Evolutionary conservation across 2,329 filamentous ascomycete species (phyloP), one percentile per base, ranked within the genome.

Genomic region (Keithomyces neogunnii): DNA sequence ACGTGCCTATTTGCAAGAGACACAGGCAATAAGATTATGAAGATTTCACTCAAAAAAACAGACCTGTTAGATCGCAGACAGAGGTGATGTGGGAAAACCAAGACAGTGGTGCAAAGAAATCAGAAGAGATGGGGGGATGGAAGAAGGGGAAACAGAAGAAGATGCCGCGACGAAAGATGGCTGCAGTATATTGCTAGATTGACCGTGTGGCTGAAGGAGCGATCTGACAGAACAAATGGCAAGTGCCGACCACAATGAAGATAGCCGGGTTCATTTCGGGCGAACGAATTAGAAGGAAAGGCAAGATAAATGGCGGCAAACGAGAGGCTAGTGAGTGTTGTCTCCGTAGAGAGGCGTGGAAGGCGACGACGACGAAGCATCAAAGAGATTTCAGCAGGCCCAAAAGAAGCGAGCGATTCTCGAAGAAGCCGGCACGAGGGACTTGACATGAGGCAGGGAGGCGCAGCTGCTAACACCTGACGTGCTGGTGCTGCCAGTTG

Each of bases 1-100:
- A 44, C 49, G 47, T 40, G 48, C 49, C 50, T 40, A 33, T 45
- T 49, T 45, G 44, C 38, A 32, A n/a, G 33, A 33, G 47, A 45
- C 52, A 50, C 49, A 54, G 52, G 44, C 52, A 54, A 54, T 53
- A 53, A 63, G 52, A 62, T 61, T 61, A 57, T 58, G 55, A 55
- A 63, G 57, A 62, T 54, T 54, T 60, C 55, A 59, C 58, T 57
- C 52, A 54, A 56, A 62, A 61, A 58, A 57, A 57, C 59, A 56
- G 53, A 55, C 56, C 59, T 50, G 56, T 58, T 58, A 61, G 57
- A 61, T 59, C 58, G 62, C 60, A 60, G 61, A 59, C 52, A 53
- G 62, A 56, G 58, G 56, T 57, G 54, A 59, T 55, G 54, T 51
- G 52, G 53, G 56, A 54, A 54, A 54, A 52, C 52, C 52, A 54